Base-by-base conservation (phyloP, 1,139 yeast species). In the Hyphopichia wangnamkhiaoensis region DNA sequence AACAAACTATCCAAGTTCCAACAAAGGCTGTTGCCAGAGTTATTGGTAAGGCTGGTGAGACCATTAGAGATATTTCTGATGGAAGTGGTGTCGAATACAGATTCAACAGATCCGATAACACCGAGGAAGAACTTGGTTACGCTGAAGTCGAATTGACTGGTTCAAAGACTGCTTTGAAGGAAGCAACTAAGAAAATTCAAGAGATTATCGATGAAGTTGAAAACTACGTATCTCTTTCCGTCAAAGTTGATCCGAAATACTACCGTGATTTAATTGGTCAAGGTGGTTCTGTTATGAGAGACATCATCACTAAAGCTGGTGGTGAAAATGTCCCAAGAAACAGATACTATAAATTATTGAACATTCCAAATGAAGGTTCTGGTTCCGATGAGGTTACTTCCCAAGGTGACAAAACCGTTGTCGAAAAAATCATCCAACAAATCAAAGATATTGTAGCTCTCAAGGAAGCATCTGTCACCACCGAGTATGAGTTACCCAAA, bases 31-130 rank as follows among this genome's bases (percentile, higher is more conserved):
- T 91, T 46, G 75, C 97, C 14, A 76, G 91, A 58, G 83, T 94
- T 42, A 90, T 94, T 59, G 98, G 98, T 56, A 88, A 85, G 56
- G 73, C 76, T 43, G 98, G 98, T 60, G 94, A 86, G 49, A 79
- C 76, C 43, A 86, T 94, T 53, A 87, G 83, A 46, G 90, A 86
- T 56, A 82, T 94, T 43, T 80, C 89, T 50, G 94, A 84, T 48
- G 88, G 82, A 36, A 75, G 84, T 40, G 95, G 93, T 45, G 82
- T 90, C 38, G 85, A 85, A 49, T 80, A 88, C 61, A 78, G 78
- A 48, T 80, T 85, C 56, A 61, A 71, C 48, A 76, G 79, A 51
- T 77, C 76, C 44, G 64, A 61, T 25, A 65, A 60, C 25, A 62
- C 62, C 26, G 72, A 76, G 51, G 71, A 71, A 47, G 59, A 66